Conservation (phyloP, 192 early-diverging fungal genomes). For the Neocallimastix lanati region DNA sequence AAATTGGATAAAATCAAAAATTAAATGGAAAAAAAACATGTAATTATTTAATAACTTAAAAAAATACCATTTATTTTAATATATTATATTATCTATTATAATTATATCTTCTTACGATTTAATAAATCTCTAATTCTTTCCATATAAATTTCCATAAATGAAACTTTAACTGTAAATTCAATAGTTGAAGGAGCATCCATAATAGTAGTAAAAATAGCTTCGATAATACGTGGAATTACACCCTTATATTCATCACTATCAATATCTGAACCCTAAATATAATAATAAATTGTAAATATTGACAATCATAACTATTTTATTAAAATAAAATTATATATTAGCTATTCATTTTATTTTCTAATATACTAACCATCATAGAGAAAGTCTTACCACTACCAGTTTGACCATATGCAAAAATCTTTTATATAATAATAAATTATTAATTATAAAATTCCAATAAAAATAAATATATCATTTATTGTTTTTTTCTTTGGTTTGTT, state of each 20-base stretch:
- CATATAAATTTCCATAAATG: conserved; percentile 99
- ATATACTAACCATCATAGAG: conserved; percentile 55
- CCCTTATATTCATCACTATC: conserved; percentile 79
- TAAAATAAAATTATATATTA: too few relatives aligned
- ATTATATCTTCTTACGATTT: conserved; percentile 39
- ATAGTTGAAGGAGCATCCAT: conserved; percentile 73
- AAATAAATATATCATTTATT: too few relatives aligned
- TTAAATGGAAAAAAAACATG: not conserved
- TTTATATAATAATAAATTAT: not conserved
- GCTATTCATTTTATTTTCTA: too few relatives aligned
- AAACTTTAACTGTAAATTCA: conserved; percentile 95
- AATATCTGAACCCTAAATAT: conserved; percentile 60
- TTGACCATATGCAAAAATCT: conserved; percentile 97
- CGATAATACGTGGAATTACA: conserved; percentile 91
- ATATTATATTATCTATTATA: not conserved
- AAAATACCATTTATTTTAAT: too few relatives aligned
- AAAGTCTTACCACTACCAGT: conserved; percentile 94
- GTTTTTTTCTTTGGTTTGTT: too few relatives aligned
- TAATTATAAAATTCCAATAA: conserved; percentile 61
- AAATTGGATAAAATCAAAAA: not conserved
- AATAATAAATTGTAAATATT: too few relatives aligned
- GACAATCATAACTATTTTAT: too few relatives aligned
- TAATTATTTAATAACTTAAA: too few relatives aligned
- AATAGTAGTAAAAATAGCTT: conserved; percentile 85
- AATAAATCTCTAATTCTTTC: conserved; percentile 94